A percentile compares a stretch with the other conserved stretches of the same genome.
These are phyloP conservation scores for Yarrowia sp. DNA, from an alignment of 805 yeast species.

Conservation along the genomic window DNA sequence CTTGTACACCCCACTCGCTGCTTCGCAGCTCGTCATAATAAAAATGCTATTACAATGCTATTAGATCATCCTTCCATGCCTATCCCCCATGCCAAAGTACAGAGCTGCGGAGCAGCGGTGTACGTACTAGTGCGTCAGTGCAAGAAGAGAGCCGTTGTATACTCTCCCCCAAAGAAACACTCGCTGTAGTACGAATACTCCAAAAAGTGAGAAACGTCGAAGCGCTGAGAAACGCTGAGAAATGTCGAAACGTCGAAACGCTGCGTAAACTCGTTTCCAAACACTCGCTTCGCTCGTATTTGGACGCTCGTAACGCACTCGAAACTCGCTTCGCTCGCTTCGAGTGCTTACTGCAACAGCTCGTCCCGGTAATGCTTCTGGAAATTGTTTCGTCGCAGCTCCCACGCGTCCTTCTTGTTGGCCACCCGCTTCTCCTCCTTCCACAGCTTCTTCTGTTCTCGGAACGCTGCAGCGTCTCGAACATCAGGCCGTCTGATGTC, in stretches of 20 bases:
- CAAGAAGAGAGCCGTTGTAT: no score
- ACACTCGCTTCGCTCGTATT: neutral
- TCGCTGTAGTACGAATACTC: neutral
- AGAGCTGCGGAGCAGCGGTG: no score
- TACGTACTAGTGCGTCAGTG: no score
- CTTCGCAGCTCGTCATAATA: neutral
- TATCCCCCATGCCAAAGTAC: neutral
- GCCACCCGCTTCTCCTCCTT: constrained; percentile 59
- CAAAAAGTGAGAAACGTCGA: neutral
- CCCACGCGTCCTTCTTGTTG: constrained; percentile 55
- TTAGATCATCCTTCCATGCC: constrained; percentile 2
- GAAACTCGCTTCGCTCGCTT: neutral
- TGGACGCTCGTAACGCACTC: no score
- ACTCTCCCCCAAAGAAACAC: no score
- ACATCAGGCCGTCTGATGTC: constrained; percentile 55
- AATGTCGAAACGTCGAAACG: no score
- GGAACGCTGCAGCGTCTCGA: constrained; percentile 52
- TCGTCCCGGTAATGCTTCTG: constrained; percentile 87
- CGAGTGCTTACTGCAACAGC: constrained; percentile 55
- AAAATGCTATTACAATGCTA: constrained; percentile 34
- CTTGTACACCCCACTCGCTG: no score
- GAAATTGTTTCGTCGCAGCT: constrained; percentile 74
- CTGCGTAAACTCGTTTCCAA: no score
- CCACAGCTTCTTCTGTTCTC: constrained; percentile 67
- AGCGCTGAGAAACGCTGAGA: neutral